Conservation (phyloP, 306 rosid genomes). For the Medicago arabica region DNA sequence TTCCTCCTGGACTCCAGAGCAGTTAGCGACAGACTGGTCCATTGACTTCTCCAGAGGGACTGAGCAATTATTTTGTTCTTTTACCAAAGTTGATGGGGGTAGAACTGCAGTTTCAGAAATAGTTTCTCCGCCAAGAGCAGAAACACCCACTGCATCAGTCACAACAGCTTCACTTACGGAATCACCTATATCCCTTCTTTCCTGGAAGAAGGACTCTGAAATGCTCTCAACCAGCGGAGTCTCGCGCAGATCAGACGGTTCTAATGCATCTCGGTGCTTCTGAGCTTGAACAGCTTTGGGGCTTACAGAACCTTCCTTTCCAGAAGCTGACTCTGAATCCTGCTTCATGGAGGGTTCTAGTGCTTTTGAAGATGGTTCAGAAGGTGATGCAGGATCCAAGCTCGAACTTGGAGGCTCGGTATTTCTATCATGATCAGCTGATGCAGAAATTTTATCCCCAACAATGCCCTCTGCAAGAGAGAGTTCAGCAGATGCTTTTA, state of each 20-base stretch:
- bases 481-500: conserved; percentile 39
- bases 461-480: conserved; percentile 29
- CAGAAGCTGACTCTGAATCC: conserved; percentile 35
- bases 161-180: conserved; percentile 17
- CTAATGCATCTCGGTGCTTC: conserved; percentile 40
- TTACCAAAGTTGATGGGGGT: conserved; percentile 23
- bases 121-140: conserved; percentile 35
- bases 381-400: conserved; percentile 33
- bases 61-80: conserved; percentile 35
- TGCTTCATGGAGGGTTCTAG: conserved; percentile 24
- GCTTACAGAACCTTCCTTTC: conserved; percentile 30
- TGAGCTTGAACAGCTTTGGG: conserved; percentile 31
- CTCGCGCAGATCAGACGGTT: conserved; percentile 34
- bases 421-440: conserved; percentile 28
- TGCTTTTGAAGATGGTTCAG: conserved; percentile 30
- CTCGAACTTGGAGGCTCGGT: conserved; percentile 10
- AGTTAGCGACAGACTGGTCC: conserved; percentile 25
- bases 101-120: conserved; percentile 38
- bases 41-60: conserved; percentile 40
- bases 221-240: conserved; percentile 37
- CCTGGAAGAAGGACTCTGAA: conserved; percentile 32
- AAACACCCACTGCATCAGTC: conserved; percentile 33
- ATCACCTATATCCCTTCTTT: conserved; percentile 20
- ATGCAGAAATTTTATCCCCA: conserved; percentile 26
- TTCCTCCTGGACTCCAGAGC: conserved; percentile 40